Base-by-base conservation (phyloP, 148 eudicot genomes). In the Rhododendron henanense region DNA sequence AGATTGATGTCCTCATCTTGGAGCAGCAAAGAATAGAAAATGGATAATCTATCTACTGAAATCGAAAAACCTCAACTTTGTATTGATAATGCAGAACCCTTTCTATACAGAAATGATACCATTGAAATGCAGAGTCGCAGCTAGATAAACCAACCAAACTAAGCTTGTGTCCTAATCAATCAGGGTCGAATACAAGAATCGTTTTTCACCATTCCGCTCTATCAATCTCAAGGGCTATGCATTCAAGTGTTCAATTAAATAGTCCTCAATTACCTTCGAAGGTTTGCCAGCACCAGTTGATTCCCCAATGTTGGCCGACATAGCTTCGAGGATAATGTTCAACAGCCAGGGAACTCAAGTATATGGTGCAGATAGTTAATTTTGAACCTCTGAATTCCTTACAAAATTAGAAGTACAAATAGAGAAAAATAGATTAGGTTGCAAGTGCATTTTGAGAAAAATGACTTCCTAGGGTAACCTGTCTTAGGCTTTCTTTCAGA, bases 81-180 rank as follows among this genome's bases (percentile, higher is more conserved):
- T 59, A 59, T 25, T 3, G 35, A 67, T n/a, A 67, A 77, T 77
- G 21, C 35, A 25, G 28, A 25, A 67, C 35, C 55, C 28, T 10
- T 23, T 28, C 31, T n/a, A 3, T 3, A 67, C 10, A 25, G 28
- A 25, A 44, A 44, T 44, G 57, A 48, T 25, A 18, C 10, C 76
- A 65, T 59, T 82, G 84, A 61, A 82, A 35, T 82, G 75, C 50
- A 59, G 51, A 61, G 45, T 73, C 55, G 8, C 76, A 83, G 31
- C 13, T 41, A 65, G 37, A 63, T 81, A 31, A 31, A 33, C 37
- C 19, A 33, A 69, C 37, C 35, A 67, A 67, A 3, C 76, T 31
- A 71, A 71, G 76, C 76, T 25, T 28, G 76, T 69, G 15, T 69
- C 37, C 28, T 63, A 23, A 23, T 23, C 69, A 63, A 23, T 63